These are phyloP conservation scores for Hortiboletus campestris DNA, from an alignment of 768 basidiomycete species.

Conservation along the genomic window DNA sequence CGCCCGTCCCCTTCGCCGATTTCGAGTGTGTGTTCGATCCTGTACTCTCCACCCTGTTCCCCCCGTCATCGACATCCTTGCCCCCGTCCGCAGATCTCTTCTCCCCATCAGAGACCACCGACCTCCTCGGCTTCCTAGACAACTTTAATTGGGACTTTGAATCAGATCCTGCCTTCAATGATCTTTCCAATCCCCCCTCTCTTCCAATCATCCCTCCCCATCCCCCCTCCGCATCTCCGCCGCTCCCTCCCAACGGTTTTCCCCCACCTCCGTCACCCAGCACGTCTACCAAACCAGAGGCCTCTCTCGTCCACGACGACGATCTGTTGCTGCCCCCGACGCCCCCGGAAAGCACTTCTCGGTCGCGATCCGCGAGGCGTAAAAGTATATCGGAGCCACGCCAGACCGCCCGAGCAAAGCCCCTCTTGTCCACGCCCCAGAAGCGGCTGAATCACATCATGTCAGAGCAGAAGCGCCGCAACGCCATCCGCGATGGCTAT, in stretches of 20 bases:
- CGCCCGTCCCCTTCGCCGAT: conserved; percentile 61
- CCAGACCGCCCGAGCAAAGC: conserved; percentile 46
- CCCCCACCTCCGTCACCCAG: conserved; percentile 6
- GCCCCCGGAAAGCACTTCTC: conserved; percentile 12
- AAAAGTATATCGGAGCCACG: conserved; percentile 24
- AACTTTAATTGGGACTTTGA: conserved; percentile 71
- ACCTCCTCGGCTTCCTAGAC: conserved; percentile 80
- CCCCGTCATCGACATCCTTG: conserved; percentile 56
- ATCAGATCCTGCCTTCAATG: conserved; percentile 32
- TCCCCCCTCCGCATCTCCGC: background rate
- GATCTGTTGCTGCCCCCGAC: conserved; percentile 2
- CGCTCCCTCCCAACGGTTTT: background rate
- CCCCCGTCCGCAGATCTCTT: conserved; percentile 78
- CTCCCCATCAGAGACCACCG: conserved; percentile 72
- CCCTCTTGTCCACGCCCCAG: conserved; percentile 77
- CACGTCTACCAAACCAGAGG: conserved; percentile 5
- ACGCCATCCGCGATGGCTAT: conserved; percentile 89
- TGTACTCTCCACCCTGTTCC: conserved; percentile 52
- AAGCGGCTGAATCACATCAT: conserved; percentile 92
- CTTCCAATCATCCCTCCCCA: conserved; percentile 1
- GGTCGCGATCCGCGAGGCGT: conserved; percentile 17
- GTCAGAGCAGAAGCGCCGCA: conserved; percentile 91
- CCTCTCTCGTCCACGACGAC: conserved; percentile 7
- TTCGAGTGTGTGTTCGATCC: conserved; percentile 75
- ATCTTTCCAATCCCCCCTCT: conserved; percentile 4